phyloP scores from a whole-genome alignment of 805 yeast genomes.

The Zygosaccharomyces lentus region DNA sequence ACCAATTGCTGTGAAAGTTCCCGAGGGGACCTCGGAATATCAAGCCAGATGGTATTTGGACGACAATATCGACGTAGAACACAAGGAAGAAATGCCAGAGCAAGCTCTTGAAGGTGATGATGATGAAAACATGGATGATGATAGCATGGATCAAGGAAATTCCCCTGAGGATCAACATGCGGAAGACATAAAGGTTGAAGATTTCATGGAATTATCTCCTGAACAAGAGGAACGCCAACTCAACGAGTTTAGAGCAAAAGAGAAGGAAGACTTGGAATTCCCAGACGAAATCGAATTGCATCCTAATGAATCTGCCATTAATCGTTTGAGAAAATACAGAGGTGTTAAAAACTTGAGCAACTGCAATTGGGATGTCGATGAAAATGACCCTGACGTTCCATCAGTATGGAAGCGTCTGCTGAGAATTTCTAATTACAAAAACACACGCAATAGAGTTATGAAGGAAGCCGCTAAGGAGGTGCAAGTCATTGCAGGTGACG shows the following conservation, averaged over 20 bases:
- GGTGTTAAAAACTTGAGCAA: conserved; percentile 80
- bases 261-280: conserved; percentile 81
- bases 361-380: conserved; percentile 85
- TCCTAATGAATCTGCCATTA: conserved; percentile 71
- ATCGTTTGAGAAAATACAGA: conserved; percentile 71
- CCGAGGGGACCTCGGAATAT: conserved; percentile 75
- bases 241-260: conserved; percentile 59
- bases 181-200: conserved; percentile 48
- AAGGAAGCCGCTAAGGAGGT: conserved; percentile 52
- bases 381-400: conserved; percentile 71
- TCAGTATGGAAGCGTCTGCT: conserved; percentile 70
- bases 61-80: conserved; percentile 41
- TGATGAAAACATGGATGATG: conserved; percentile 36
- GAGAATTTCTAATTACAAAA: conserved; percentile 70
- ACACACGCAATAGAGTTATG: conserved; percentile 61
- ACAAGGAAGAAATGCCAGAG: conserved; percentile 23
- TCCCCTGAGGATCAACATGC: conserved; percentile 31
- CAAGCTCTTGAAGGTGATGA: conserved; percentile 31
- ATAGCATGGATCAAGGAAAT: conserved; percentile 25
- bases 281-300: conserved; percentile 91
- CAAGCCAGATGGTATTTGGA: conserved; percentile 77
- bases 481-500: conserved; percentile 58
- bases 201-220: conserved; percentile 66
- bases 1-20: conserved; percentile 43
- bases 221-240: conserved; percentile 84